Evolutionary conservation across 2,329 filamentous ascomycete species (phyloP), one percentile per base, ranked within the genome.

Genomic region (Onygena corvina): DNA sequence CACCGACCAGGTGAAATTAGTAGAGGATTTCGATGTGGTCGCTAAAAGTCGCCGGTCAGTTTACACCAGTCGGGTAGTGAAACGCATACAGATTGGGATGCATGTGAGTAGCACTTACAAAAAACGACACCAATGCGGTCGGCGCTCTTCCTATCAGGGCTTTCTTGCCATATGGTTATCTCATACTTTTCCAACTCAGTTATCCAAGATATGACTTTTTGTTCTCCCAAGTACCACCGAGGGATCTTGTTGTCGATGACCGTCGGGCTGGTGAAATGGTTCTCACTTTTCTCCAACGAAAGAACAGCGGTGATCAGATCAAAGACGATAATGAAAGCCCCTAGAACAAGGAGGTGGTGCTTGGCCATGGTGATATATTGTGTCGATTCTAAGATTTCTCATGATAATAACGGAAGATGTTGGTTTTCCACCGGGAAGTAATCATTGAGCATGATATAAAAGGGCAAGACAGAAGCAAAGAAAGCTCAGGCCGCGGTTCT

Each of bases 1-100:
- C n/a, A 51, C 50, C 8, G 38, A 29, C 50, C 50, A 51, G 9
- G 35, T 48, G 30, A 51, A 51, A n/a, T 45, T 48, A 25, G 6
- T 48, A 44, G 49, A 34, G 2, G 25, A 16, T 12, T 16, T 30
- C 4, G 4, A 29, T 9, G 5, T 35, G 3, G 40, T 31, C 11
- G 30, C 29, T 36, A 36, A 18, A 36, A n/a, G n/a, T 36, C 16
- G 34, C 14, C n/a, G n/a, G n/a, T n/a, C n/a, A n/a, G n/a, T n/a
- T n/a, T n/a, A n/a, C n/a, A n/a, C n/a, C n/a, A n/a, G n/a, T n/a
- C n/a, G n/a, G n/a, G n/a, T n/a, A n/a, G n/a, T n/a, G n/a, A n/a
- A n/a, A n/a, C n/a, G n/a, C n/a, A n/a, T n/a, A n/a, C n/a, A n/a
- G n/a, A n/a, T n/a, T n/a, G n/a, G n/a, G n/a, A n/a, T n/a, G n/a